Base-by-base conservation (phyloP, 257 asterid species). In the Fraxinus quadrangulata region DNA sequence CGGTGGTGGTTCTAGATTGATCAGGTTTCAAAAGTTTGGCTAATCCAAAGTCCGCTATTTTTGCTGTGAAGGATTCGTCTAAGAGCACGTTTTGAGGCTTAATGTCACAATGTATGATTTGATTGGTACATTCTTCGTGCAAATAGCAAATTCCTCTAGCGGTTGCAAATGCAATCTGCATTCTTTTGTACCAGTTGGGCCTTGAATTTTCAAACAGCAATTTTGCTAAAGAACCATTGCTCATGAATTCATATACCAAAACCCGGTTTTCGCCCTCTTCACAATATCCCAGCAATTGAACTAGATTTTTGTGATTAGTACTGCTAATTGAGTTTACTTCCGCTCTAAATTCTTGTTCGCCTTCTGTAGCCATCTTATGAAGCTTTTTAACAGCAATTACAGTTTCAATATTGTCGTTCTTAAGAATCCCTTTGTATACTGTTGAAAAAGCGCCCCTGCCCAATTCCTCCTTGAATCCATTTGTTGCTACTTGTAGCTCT, bases 171-270 rank as follows among this genome's bases (percentile, higher is more conserved):
- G 86, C 84, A 13, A 77, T 76, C 26, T 79, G 74, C 19, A 67
- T 63, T 75, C 88, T 81, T 67, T 61, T 47, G 40, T 40, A 77
- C 89, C 89, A 86, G 28, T 75, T 83, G 9, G 82, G 83, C 11
- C 49, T 86, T 16, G 56, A n/a, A n/a, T 77, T 71, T 4, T 36
- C 24, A 76, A 81, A 84, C 4, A 81, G 73, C 16, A 83, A 81
- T 37, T 63, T 71, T 21, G 84, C 74, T 47, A 80, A 34, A 28
- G 84, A 17, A n/a, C 81, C 84, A 80, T 75, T 45, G 61, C 37
- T 71, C 74, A 80, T 12, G 74, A 19, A 71, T 59, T 59, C 34
- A 4, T 47, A 47, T 14, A 14, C 14, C 56, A 14, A 47, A 14
- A 47, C 7, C 56, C 56, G 5, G 56, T 47, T 14, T 5, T 47